A percentile compares a stretch with the other conserved stretches of the same genome.
phyloP scores from a whole-genome alignment of 2,329 filamentous ascomycete genomes.

The Tolypocladium ovalisporum region DNA sequence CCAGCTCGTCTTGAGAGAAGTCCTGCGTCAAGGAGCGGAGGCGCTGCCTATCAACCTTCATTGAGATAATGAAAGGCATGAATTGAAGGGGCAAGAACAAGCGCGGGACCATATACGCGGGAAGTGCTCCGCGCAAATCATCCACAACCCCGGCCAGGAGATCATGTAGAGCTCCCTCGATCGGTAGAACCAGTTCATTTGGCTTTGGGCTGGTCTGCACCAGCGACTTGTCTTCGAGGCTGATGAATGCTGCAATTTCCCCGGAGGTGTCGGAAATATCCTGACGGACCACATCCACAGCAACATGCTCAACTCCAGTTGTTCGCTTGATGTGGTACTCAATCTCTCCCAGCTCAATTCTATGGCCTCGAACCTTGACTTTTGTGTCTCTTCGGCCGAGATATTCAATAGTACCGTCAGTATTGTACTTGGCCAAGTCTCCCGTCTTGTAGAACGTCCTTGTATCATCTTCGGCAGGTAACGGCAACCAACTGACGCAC shows the following conservation, averaged over 20 bases:
- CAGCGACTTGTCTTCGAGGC: background rate
- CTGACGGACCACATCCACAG: slow-evolving; percentile 1
- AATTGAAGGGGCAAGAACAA: background rate
- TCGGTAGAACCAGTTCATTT: background rate
- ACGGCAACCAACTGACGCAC: slow-evolving; percentile 30
- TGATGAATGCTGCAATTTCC: background rate
- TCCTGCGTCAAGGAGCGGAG: background rate
- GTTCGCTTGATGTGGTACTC: slow-evolving; percentile 6
- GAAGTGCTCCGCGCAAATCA: background rate
- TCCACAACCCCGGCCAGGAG: background rate
- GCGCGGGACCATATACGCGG: background rate
- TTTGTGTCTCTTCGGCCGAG: slow-evolving; percentile 44
- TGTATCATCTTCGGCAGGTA: background rate
- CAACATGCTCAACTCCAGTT: slow-evolving; percentile 1
- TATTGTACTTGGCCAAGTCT: slow-evolving; percentile 31
- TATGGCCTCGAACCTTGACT: slow-evolving; percentile 46
- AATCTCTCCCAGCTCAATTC: slow-evolving; percentile 33
- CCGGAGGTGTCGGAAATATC: too few relatives aligned
- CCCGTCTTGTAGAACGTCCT: slow-evolving; percentile 32
- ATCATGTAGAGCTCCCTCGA: background rate
- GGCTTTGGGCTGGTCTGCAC: background rate
- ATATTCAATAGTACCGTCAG: slow-evolving; percentile 28
- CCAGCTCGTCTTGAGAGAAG: background rate
- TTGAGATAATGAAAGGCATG: background rate
- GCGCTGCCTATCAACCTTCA: background rate